Conservation (phyloP, 345 rosid genomes). For the Lagerstroemia speciosa region DNA sequence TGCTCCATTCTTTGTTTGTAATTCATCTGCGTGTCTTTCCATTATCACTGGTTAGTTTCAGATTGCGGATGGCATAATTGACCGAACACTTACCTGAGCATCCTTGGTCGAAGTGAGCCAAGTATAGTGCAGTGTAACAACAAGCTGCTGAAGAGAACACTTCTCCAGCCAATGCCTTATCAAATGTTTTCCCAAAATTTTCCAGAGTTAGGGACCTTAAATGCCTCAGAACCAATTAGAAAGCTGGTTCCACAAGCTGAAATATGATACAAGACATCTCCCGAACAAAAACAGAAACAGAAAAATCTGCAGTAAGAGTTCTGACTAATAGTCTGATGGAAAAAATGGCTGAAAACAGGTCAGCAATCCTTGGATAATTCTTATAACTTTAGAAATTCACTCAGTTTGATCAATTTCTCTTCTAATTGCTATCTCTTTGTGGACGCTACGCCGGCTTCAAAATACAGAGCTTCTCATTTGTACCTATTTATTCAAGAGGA, state of each 20-base stretch:
- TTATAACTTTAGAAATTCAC: background rate
- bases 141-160: conserved; percentile 58
- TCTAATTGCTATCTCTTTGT: conserved; percentile 75
- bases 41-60: no score
- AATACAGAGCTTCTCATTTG: conserved; percentile 68
- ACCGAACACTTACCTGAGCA: conserved; percentile 55
- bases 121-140: conserved; percentile 30
- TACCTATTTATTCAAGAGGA: conserved; percentile 33
- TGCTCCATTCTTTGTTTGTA: no score
- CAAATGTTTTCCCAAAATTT: conserved; percentile 65
- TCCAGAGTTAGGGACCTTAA: conserved; percentile 59
- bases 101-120: conserved; percentile 58
- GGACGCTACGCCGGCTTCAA: conserved; percentile 84
- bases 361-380: conserved; percentile 3
- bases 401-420: conserved; percentile 83
- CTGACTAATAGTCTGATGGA: no score
- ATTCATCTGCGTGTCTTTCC: no score
- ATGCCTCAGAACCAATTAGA: conserved; percentile 71
- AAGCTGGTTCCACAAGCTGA: conserved; percentile 85
- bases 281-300: no score
- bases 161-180: conserved; percentile 76
- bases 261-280: background rate
- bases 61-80: no score
- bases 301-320: no score
- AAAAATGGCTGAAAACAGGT: background rate